These are phyloP conservation scores for Drosera capensis DNA, from an alignment of 148 eudicot genomes.

Conservation along the genomic window DNA sequence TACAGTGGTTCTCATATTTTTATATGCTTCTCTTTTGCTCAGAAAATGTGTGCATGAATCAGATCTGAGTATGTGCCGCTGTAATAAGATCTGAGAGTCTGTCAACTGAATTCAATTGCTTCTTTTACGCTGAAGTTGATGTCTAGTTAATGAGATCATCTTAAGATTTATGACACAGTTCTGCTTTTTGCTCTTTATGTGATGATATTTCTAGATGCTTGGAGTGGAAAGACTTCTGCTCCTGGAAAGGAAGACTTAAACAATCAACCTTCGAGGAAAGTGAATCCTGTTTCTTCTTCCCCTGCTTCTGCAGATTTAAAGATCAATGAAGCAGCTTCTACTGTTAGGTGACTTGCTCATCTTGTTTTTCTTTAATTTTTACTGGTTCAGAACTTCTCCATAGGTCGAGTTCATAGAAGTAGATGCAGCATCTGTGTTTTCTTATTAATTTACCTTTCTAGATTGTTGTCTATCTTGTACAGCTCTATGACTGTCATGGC, in stretches of 20 bases:
- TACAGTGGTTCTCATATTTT: too few species aligned
- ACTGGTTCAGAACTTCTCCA: not conserved
- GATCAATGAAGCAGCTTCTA: constrained; percentile 16
- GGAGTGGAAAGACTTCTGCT: constrained; percentile 30
- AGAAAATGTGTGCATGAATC: too few species aligned
- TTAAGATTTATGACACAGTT: too few species aligned
- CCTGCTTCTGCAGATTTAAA: constrained; percentile 28
- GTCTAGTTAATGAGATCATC: not conserved
- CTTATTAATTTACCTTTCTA: constrained; percentile 8
- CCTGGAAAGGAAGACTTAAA: constrained; percentile 38
- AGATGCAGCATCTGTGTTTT: constrained; percentile 3
- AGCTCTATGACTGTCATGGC: constrained; percentile 27
- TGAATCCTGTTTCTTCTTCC: constrained; percentile 13
- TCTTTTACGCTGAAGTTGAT: not conserved
- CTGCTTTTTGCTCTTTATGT: not conserved
- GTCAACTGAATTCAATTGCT: too few species aligned
- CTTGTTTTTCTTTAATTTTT: not conserved
- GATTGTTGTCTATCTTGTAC: constrained; percentile 19
- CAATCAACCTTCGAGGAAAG: constrained; percentile 25
- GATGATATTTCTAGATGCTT: constrained; percentile 25
- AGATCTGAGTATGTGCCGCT: too few species aligned
- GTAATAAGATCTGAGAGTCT: too few species aligned
- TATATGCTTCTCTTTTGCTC: too few species aligned
- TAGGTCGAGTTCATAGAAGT: not conserved
- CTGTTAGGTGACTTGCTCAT: constrained; percentile 27